Conservation (phyloP, 2,329 filamentous ascomycete species). For the Clonostachys sp. region DNA sequence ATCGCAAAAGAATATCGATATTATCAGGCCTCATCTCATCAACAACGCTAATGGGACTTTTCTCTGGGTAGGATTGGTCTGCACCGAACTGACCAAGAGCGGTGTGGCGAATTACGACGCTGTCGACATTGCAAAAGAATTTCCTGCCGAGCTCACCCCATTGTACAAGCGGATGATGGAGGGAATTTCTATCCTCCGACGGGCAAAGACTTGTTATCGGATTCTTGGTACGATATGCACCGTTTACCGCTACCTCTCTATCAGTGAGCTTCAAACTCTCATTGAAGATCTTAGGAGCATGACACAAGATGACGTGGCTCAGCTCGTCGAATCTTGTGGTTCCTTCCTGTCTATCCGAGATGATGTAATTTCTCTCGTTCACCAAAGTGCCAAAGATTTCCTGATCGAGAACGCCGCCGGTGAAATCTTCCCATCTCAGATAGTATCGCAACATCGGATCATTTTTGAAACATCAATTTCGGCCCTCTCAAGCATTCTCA, state of each 20-base stretch:
- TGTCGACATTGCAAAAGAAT: conserved; percentile 7
- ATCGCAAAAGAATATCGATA: not conserved
- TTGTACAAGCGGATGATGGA: conserved; percentile 29
- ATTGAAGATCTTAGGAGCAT: conserved; percentile 4
- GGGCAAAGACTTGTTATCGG: conserved; percentile 18
- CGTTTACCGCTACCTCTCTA: conserved; percentile 22
- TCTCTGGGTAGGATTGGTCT: conserved; percentile 10
- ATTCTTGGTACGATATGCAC: conserved; percentile 20
- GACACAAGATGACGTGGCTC: conserved; percentile 7
- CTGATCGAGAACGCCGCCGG: conserved; percentile 8
- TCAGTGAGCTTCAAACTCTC: conserved; percentile 20
- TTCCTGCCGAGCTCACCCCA: conserved; percentile 20
- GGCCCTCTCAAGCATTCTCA: conserved; percentile 23
- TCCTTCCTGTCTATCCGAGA: conserved; percentile 30
- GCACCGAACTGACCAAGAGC: not conserved
- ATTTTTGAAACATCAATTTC: conserved; percentile 23
- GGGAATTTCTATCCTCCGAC: conserved; percentile 15
- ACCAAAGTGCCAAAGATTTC: conserved; percentile 38
- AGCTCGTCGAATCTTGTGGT: conserved; percentile 24
- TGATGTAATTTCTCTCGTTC: conserved; percentile 24
- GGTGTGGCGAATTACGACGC: conserved; percentile 3
- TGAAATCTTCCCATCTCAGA: not conserved
- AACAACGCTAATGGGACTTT: conserved; percentile 24
- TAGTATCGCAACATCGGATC: conserved; percentile 11
- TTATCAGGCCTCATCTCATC: conserved; percentile 7